Percentiles rank a stretch among this genome's conserved stretches.
Conservation (phyloP, 2,329 filamentous ascomycete genomes). For the Triangularia setosa region DNA sequence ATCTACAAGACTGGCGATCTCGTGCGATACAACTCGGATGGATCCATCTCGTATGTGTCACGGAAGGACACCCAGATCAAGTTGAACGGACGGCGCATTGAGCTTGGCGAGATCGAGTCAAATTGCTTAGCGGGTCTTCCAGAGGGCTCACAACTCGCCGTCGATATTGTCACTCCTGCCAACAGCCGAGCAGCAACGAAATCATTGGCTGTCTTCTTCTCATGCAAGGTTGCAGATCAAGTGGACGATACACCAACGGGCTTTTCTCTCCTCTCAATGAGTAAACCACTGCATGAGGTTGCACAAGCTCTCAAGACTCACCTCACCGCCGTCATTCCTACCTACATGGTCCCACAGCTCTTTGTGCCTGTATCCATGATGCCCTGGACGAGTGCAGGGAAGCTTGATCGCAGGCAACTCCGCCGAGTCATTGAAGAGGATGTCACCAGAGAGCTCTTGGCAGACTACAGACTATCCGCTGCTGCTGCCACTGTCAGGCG, state of each 20-base stretch:
- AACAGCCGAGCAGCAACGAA: constrained; percentile 11
- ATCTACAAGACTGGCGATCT: constrained; percentile 61
- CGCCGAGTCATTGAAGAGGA: constrained; percentile 18
- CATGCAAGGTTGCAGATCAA: constrained; percentile 1
- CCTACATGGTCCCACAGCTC: constrained; percentile 27
- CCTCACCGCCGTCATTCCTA: constrained; percentile 13
- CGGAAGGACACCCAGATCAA: constrained; percentile 68
- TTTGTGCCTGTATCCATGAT: constrained; percentile 25
- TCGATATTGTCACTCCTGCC: constrained; percentile 25
- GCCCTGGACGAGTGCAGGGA: constrained; percentile 25
- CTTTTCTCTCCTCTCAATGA: constrained; percentile 17
- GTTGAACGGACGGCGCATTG: constrained; percentile 62
- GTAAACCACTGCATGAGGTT: constrained; percentile 8
- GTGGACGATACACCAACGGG: not conserved
- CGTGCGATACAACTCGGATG: constrained; percentile 50
- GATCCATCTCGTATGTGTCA: constrained; percentile 54
- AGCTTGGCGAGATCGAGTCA: constrained; percentile 53
- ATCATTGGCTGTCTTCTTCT: constrained; percentile 23
- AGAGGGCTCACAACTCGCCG: constrained; percentile 40
- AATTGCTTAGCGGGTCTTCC: constrained; percentile 44
- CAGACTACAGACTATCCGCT: constrained; percentile 15
- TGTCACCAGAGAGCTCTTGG: constrained; percentile 4
- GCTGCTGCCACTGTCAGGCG: constrained; percentile 8
- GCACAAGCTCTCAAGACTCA: constrained; percentile 15
- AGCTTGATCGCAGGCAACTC: constrained; percentile 25